Percentiles rank a stretch among this genome's conserved stretches.
phyloP scores from a whole-genome alignment of 108 stramenopile genomes.

The Cylindrotheca fusiformis region DNA sequence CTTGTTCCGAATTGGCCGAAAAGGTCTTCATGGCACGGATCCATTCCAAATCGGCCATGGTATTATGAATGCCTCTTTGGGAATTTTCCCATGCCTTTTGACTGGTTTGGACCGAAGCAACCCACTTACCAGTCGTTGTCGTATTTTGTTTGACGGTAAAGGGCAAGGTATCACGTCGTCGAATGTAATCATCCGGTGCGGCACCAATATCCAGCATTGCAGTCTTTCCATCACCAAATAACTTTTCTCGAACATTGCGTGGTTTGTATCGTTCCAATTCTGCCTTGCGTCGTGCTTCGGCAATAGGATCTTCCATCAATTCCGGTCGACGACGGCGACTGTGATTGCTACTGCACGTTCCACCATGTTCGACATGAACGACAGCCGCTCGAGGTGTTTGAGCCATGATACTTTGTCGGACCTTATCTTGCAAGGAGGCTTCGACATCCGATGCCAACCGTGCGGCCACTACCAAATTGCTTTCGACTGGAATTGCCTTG shows the following conservation, averaged over 20 bases:
- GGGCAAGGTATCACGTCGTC: conserved; percentile 13
- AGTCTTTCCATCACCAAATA: conserved; percentile 24
- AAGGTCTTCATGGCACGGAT: conserved; percentile 12
- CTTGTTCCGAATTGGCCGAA: conserved; percentile 43
- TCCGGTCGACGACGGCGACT: no score
- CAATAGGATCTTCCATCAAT: conserved; percentile 12
- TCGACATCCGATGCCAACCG: conserved; percentile 10
- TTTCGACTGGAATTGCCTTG: neutral
- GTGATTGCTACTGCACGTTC: no score
- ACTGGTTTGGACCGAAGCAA: conserved; percentile 54
- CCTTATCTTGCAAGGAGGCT: conserved; percentile 16
- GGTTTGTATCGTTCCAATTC: neutral
- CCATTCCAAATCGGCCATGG: conserved; percentile 9
- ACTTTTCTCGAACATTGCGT: conserved; percentile 8
- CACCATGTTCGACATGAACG: conserved; percentile 10
- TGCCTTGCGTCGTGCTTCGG: conserved; percentile 5
- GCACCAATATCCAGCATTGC: conserved; percentile 17
- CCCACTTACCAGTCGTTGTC: conserved; percentile 48
- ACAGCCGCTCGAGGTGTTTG: conserved; percentile 20
- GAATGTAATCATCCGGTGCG: conserved; percentile 22
- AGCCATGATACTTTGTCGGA: conserved; percentile 16
- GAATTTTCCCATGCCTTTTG: conserved; percentile 19
- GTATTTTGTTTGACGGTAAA: conserved; percentile 54
- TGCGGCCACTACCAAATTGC: conserved; percentile 17
- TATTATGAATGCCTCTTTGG: neutral